Evolutionary conservation across 2,329 filamentous ascomycete genomes (phyloP).

Genomic region (Apiospora rasikravindrae): DNA sequence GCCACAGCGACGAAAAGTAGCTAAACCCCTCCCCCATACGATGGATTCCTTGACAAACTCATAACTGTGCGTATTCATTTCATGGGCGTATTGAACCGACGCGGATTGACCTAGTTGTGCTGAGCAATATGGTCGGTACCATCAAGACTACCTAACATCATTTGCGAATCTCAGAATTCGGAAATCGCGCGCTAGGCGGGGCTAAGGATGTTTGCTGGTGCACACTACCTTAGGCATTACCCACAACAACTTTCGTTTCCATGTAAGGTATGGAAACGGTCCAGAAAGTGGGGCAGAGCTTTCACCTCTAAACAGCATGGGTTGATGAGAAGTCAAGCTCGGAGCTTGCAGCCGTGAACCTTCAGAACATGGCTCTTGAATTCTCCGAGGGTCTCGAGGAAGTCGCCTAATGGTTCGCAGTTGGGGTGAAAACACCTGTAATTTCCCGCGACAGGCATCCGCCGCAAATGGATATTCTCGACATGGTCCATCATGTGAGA

Average conservation of each 20-base stretch:
- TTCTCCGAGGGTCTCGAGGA: not conserved
- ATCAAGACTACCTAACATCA: not conserved
- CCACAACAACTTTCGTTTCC: not conserved
- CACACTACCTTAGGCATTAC: not conserved
- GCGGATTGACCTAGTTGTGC: not conserved
- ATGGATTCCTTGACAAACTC: not conserved
- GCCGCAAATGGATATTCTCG: not conserved
- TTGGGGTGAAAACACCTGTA: not conserved
- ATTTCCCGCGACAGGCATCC: not conserved
- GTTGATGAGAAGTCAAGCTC: not conserved
- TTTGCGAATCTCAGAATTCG: constrained; percentile 2
- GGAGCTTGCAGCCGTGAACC: not conserved
- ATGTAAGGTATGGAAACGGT: not conserved
- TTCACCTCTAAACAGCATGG: not conserved
- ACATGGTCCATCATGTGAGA: constrained; percentile 5
- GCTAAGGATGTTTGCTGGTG: not conserved
- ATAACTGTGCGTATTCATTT: not conserved
- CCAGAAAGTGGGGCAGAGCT: not conserved
- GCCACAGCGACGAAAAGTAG: not conserved
- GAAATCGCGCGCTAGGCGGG: not conserved
- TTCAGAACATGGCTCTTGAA: not conserved
- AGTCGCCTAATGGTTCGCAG: not conserved
- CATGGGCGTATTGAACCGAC: not conserved
- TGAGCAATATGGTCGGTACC: not conserved
- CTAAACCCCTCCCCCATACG: not conserved